Base-by-base conservation (phyloP, 2,329 filamentous ascomycete genomes). In the Lachnellula willkommii region DNA sequence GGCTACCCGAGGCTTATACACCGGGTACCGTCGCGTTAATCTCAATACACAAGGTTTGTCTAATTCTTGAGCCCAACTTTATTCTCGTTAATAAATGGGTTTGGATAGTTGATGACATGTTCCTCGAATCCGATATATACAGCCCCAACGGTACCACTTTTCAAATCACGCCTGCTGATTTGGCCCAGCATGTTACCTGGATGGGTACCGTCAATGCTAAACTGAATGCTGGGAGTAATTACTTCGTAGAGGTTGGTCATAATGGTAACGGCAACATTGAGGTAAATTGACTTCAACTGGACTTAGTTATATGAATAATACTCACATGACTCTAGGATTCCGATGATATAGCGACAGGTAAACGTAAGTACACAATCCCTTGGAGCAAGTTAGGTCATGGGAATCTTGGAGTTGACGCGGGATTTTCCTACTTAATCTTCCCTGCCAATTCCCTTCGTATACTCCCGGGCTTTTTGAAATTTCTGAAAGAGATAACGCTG, bases 101-200 rank as follows among this genome's bases (percentile, higher is more conserved):
- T 11, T 6, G 20, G n/a, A 17, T 45, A 66, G 77, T 85, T 35
- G 83, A 86, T 62, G 83, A 86, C 61, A 80, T 86, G 73, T 80
- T 84, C 62, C 71, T 86, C 20, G 71, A 73, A 39, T 75, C 77
- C 3, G 74, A 74, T 11, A 72, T 80, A 37, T 81, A 81, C 65
- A 63, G 68, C 17, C 79, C 81, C 1, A 60, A 62, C n/a, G 75
- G 74, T 5, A 71, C 68, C 0, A 73, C 70, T 5, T 85, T 80
- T 71, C 77, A 79, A 20, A 71, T 80, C 59, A 72, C 71, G 35
- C 65, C 74, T 6, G 68, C 66, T 6, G 80, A 83, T 64, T 61
- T 83, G 60, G 67, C 72, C n/a, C 70, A 70, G 9, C 74, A 80
- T 61, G 68, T 72, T 17, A 64, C 66, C 3, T 83, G 76, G 74